Percentiles rank a stretch among this genome's conserved stretches.
Evolutionary conservation across 2,329 filamentous ascomycete genomes (phyloP).

Genomic region (Macrophomina phaseolina): DNA sequence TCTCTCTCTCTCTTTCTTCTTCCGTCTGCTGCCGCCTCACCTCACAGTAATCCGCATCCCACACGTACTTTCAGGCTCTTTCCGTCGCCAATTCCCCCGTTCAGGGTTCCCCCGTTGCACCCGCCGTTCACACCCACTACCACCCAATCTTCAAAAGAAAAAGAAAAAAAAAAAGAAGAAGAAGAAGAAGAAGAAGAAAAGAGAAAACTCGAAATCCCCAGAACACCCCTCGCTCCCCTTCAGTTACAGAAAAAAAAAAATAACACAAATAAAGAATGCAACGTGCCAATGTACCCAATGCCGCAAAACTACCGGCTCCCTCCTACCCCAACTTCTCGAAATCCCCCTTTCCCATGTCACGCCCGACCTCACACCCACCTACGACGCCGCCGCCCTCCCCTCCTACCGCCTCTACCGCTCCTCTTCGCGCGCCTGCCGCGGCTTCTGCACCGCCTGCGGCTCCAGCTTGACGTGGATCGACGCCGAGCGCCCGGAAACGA

Average conservation of each 20-base stretch:
- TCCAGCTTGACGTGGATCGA: conserved; percentile 34
- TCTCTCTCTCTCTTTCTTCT: background rate
- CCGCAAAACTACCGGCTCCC: conserved; percentile 35
- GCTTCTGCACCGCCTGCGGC: conserved; percentile 37
- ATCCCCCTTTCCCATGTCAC: conserved; percentile 32
- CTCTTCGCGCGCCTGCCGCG: conserved; percentile 30
- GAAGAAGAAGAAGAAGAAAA: too few species aligned
- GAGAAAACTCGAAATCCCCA: conserved; percentile 31
- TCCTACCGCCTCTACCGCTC: conserved; percentile 36
- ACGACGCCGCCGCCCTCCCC: conserved; percentile 15
- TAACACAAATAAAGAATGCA: conserved; percentile 32
- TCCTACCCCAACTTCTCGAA: conserved; percentile 34
- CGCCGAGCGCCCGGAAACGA: conserved; percentile 25
- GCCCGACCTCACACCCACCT: conserved; percentile 29
- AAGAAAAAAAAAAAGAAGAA: too few species aligned
- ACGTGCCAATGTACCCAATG: conserved; percentile 40
- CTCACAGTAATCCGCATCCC: background rate
- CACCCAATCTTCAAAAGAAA: background rate
- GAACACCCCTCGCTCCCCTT: too few species aligned
- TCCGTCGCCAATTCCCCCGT: background rate
- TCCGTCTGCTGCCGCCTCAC: background rate
- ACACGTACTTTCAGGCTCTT: too few species aligned
- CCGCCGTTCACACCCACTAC: background rate
- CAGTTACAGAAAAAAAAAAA: too few species aligned
- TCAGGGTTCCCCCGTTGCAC: background rate